Evolutionary conservation across 2,329 filamentous ascomycete genomes (phyloP).

Genomic region (Fusarium clavum): DNA sequence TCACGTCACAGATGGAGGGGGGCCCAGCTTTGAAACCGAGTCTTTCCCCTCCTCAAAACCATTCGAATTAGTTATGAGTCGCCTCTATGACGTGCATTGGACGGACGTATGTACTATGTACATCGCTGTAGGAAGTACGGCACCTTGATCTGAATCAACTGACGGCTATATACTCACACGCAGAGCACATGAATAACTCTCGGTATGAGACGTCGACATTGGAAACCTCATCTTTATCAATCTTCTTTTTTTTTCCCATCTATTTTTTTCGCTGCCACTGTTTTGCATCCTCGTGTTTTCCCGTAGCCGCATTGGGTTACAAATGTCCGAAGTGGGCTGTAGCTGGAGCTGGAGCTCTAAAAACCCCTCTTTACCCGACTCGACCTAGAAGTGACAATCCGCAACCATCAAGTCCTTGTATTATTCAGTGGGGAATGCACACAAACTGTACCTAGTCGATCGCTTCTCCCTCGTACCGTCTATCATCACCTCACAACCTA

Average conservation of each 20-base stretch:
- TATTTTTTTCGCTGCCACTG: neutral
- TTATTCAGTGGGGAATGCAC: neutral
- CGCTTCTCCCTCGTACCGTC: slow-evolving; percentile 23
- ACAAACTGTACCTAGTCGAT: slow-evolving; percentile 18
- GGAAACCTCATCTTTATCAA: neutral
- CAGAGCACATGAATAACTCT: neutral
- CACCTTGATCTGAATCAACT: neutral
- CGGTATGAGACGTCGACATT: slow-evolving; percentile 4
- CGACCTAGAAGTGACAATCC: slow-evolving; percentile 16
- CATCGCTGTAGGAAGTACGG: neutral
- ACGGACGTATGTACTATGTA: slow-evolving; percentile 1
- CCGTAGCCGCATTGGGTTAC: slow-evolving; percentile 16
- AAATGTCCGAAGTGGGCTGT: slow-evolving; percentile 36
- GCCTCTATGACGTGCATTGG: slow-evolving; percentile 35
- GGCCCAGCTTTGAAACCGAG: slow-evolving; percentile 31
- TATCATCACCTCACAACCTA: slow-evolving; percentile 19
- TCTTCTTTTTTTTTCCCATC: neutral
- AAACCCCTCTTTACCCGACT: slow-evolving; percentile 17
- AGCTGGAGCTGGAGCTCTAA: slow-evolving; percentile 40
- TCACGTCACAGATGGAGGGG: slow-evolving; percentile 20
- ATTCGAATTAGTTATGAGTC: slow-evolving; percentile 19
- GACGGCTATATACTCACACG: neutral
- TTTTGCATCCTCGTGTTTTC: neutral
- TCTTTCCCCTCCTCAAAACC: slow-evolving; percentile 9
- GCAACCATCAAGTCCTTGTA: slow-evolving; percentile 24